phyloP scores from a whole-genome alignment of 805 yeast genomes.

The Metschnikowia matae region DNA sequence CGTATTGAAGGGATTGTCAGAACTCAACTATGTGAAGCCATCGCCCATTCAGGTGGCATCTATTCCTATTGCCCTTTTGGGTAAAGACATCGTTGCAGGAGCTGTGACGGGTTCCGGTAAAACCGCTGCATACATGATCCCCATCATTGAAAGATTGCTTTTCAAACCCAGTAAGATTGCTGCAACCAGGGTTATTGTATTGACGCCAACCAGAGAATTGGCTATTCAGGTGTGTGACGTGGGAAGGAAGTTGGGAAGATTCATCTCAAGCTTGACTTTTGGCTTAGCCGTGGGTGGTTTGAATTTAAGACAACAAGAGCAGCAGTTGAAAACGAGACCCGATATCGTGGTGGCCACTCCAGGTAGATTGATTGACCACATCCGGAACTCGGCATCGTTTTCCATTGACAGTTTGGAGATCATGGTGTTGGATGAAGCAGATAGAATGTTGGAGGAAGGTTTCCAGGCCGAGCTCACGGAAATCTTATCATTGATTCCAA shows the following conservation, averaged over 20 bases:
- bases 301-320: conserved; percentile 92
- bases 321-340: conserved; percentile 85
- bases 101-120: conserved; percentile 99
- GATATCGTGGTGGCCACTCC: conserved; percentile 98
- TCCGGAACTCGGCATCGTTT: conserved; percentile 91
- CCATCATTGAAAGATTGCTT: conserved; percentile 85
- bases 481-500: conserved; percentile 79
- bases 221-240: conserved; percentile 96
- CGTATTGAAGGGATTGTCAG: conserved; percentile 73
- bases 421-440: conserved; percentile 94
- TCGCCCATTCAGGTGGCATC: conserved; percentile 93
- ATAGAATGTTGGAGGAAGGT: conserved; percentile 98
- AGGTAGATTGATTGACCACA: conserved; percentile 96
- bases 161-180: conserved; percentile 85
- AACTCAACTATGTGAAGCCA: conserved; percentile 80
- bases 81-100: conserved; percentile 97
- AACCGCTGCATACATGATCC: conserved; percentile 97
- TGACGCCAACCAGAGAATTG: conserved; percentile 96
- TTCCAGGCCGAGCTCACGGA: conserved; percentile 93
- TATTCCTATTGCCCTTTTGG: conserved; percentile 87
- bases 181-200: conserved; percentile 83
- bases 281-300: conserved; percentile 98
- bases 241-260: conserved; percentile 78
- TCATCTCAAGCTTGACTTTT: conserved; percentile 69
- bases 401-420: conserved; percentile 89